Conservation (phyloP, 768 basidiomycete species). For the Pleurotus tuoliensis region DNA sequence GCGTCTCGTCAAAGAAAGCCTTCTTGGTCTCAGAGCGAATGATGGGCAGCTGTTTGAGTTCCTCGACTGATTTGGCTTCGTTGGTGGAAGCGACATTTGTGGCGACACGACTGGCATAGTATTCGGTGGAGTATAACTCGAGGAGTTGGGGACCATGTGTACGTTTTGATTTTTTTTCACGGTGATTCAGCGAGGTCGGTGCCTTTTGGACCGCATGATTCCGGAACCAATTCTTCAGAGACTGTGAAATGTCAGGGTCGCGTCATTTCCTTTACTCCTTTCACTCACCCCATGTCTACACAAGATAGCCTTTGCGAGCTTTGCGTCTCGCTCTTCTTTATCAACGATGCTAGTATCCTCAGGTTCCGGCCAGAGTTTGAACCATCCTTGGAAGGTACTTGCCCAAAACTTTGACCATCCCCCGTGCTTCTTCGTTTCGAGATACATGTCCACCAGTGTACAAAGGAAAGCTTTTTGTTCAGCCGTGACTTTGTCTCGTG, state of each 20-base stretch:
- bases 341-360: not conserved
- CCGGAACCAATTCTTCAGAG: not conserved
- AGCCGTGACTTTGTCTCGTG: not conserved
- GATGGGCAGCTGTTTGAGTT: no score
- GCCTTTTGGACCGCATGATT: not conserved
- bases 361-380: not conserved
- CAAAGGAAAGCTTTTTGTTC: not conserved
- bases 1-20: not conserved
- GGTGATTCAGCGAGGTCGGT: not conserved
- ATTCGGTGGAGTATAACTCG: not conserved
- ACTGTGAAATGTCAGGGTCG: not conserved
- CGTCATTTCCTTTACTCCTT: not conserved
- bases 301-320: not conserved
- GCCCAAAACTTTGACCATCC: not conserved
- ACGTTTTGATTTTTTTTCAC: not conserved
- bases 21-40: not conserved
- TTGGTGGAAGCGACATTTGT: not conserved
- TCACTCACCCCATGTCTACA: not conserved
- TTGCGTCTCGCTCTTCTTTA: not conserved
- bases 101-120: not conserved
- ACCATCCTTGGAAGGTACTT: not conserved
- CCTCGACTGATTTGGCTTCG: no score
- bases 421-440: not conserved
- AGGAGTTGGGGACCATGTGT: not conserved
- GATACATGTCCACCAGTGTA: not conserved